Evolutionary conservation across 441 rosid genomes (phyloP), one percentile per base, ranked within the genome.

Genomic region (Francoa sonchifolia): DNA sequence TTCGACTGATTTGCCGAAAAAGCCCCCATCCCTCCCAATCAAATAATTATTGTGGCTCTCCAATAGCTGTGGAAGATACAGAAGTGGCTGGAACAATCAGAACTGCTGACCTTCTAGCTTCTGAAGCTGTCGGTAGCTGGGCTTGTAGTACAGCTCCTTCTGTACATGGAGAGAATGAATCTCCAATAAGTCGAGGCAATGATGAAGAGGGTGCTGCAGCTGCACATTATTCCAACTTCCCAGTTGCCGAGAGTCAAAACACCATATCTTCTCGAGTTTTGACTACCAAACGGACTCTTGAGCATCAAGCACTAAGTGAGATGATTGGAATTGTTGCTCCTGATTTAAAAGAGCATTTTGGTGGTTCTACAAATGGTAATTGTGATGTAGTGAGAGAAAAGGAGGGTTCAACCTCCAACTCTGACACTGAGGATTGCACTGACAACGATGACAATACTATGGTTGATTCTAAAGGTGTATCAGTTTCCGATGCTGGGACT

Each of bases 61-160:
- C 33, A 39, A 79, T 54, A 16, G 57, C 42, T 32, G 30, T 54
- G 0, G 81, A 80, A 42, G 93, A 85, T 53, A 77, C 73, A 5
- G 88, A 82, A 47, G 73, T 65, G 10, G 77, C 67, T 43, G 79
- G 66, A 28, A 74, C 80, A 11, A 61, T 82, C 57, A 69, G 69
- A 61, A 85, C 95, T 10, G 63, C 75, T 0, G 98, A 90, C 48
- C 96, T 90, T 50, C 45, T 82, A 59, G 68, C 95, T 42, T 82
- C 98, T 11, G 96, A 90, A 70, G 85, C 65, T 65, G 76, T 59
- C 32, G 95, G 96, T 48, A 85, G 96, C 52, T 85, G 96, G 98
- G 89, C 75, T 60, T 50, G 59, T 59, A 71, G 95, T 64, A 77
- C 94, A 21, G 84, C 74, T 59, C 93, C 95, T 42, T 90, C 90